Base-by-base conservation (phyloP, 805 yeast genomes). In the Candida takata region DNA sequence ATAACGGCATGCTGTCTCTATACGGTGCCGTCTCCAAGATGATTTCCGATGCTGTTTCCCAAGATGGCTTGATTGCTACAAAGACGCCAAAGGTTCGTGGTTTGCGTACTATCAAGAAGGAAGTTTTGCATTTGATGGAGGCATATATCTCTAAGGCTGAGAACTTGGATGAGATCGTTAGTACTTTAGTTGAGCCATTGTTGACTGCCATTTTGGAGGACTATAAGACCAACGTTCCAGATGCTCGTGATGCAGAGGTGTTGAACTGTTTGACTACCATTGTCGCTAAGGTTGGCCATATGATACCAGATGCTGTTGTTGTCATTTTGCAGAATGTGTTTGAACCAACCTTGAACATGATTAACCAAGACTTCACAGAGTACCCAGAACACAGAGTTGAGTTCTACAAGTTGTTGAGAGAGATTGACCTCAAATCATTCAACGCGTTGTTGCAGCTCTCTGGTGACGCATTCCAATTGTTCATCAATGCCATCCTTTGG, bases 341-440 rank as follows among this genome's bases (percentile, higher is more conserved):
- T 61, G 95, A 85, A 58, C 84, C 90, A 56, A 92, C 99, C 3
- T 73, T 92, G 58, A 83, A 80, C 48, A 92, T 92, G 98, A 90
- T 92, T 52, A 86, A 84, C 57, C 84, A 84, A 54, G 97, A 92
- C 60, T 86, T 92, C 57, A 79, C 95, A 3, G 97, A 92, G 61
- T 92, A 85, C 60, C 98, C 97, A 10, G 98, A 92, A 59, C 97
- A 90, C 64, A 77, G 99, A 54, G 95, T 90, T 38, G 97, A 88
- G 57, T 92, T 92, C 60, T 92, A 90, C 67, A 84, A 82, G 62
- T 69, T 92, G 36, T 70, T 92, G 55, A 80, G 88, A 50, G 94
- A 84, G 41, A 90, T 92, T 54, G 82, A 92, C 60, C 61, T 78
- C 48, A 81, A 83, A 54, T 79, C 92, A 13, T 92, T 92, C 70